Evolutionary conservation across 2,329 filamentous ascomycete genomes (phyloP).

Genomic region (Botrytis galanthina): DNA sequence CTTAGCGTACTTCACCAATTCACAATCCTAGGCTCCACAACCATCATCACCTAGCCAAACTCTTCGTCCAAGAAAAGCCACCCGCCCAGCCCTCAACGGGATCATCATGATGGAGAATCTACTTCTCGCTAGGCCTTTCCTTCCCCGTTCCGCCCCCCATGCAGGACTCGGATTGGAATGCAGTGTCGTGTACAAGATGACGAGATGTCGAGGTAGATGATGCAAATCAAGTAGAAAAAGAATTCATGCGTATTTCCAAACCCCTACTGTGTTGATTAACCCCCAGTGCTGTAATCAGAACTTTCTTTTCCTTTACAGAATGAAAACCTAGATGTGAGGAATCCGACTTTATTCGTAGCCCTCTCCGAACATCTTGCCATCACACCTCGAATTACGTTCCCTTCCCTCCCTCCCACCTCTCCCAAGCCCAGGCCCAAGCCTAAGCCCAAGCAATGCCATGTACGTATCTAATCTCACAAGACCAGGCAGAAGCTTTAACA

Average conservation of each 20-base stretch:
- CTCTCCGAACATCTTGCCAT: neutral
- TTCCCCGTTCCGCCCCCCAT: neutral
- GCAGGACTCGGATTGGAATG: neutral
- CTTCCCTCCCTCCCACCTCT: neutral
- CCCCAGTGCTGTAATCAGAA: neutral
- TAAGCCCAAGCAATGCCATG: neutral
- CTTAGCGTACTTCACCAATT: neutral
- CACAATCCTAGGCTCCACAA: neutral
- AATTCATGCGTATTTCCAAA: neutral
- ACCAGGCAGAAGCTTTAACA: neutral
- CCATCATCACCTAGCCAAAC: neutral
- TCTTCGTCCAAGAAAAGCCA: neutral
- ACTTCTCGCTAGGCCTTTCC: neutral
- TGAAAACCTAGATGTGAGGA: neutral
- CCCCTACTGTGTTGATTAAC: neutral
- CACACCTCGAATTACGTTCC: neutral
- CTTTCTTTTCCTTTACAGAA: too few relatives aligned
- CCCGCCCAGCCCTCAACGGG: neutral
- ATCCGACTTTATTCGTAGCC: neutral
- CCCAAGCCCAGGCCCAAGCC: neutral
- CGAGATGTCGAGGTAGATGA: neutral
- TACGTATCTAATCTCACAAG: neutral
- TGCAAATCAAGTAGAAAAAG: neutral
- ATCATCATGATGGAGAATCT: neutral
- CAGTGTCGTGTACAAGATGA: neutral